Conservation (phyloP, 2,329 filamentous ascomycete species). For the Teratosphaeria pseudoeucalypti region DNA sequence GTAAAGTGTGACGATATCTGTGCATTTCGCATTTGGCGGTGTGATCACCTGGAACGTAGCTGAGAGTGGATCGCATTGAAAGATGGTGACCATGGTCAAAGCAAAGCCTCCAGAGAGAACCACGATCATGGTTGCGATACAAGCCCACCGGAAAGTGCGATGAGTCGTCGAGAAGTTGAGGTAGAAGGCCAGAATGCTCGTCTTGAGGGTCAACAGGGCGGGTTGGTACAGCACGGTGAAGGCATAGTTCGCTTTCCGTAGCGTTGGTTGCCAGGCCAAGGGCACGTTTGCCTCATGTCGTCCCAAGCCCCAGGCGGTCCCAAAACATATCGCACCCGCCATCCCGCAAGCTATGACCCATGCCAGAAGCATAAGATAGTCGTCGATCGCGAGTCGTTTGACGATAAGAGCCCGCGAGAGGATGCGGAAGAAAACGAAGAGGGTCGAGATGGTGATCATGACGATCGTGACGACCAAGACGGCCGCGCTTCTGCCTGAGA, state of each 20-base stretch:
- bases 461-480: constrained; percentile 62
- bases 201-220: constrained; percentile 81
- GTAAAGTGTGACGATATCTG: constrained; percentile 53
- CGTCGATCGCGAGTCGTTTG: constrained; percentile 61
- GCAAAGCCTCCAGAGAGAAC: constrained; percentile 71
- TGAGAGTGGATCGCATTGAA: constrained; percentile 69
- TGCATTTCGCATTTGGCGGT: constrained; percentile 41
- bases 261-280: constrained; percentile 34
- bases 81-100: constrained; percentile 75
- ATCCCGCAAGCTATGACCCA: constrained; percentile 64
- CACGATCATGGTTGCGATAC: constrained; percentile 64
- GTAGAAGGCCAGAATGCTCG: constrained; percentile 87
- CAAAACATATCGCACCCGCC: constrained; percentile 56
- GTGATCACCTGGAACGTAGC: constrained; percentile 53
- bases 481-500: constrained; percentile 26
- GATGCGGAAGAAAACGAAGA: constrained; percentile 67
- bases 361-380: constrained; percentile 69
- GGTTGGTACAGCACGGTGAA: constrained; percentile 64
- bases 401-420: constrained; percentile 65
- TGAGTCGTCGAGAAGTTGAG: constrained; percentile 71
- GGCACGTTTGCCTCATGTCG: constrained; percentile 53
- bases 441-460: constrained; percentile 57
- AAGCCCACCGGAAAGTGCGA: constrained; percentile 66
- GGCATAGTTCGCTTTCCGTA: constrained; percentile 50
- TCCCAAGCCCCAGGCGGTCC: constrained; percentile 56